These are phyloP conservation scores for Penstemon barbatus DNA, from an alignment of 257 asterid species.

Conservation along the genomic window DNA sequence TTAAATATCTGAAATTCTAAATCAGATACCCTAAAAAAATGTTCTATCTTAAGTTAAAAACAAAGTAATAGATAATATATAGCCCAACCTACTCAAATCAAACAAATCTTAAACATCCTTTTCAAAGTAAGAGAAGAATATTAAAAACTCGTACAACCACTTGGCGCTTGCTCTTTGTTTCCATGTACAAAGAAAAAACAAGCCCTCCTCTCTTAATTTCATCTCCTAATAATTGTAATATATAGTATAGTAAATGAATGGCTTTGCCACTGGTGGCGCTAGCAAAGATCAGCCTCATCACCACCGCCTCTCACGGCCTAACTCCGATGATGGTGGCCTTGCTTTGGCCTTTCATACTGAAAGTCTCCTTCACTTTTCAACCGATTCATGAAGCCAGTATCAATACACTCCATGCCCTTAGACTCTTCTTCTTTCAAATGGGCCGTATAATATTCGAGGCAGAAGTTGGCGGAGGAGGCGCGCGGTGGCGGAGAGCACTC, in stretches of 20 bases:
- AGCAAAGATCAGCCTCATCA: conserved; percentile 45
- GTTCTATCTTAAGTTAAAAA: no score
- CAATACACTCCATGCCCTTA: conserved; percentile 26
- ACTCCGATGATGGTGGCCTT: conserved; percentile 40
- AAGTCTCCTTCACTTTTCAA: conserved; percentile 41
- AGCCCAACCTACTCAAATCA: no score
- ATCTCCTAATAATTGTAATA: neutral
- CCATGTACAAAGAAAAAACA: neutral
- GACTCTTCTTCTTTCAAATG: conserved; percentile 60
- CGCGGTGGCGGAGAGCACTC: conserved; percentile 63
- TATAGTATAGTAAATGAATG: conserved; percentile 26
- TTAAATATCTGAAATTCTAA: no score
- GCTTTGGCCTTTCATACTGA: conserved; percentile 55
- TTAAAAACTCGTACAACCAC: no score
- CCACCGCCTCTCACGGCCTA: conserved; percentile 17
- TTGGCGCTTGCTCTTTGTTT: neutral
- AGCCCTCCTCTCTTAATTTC: neutral
- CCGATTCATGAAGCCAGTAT: conserved; percentile 43
- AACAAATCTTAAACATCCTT: no score
- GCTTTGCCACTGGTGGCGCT: conserved; percentile 39
- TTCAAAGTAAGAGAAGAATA: no score
- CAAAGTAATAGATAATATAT: no score
- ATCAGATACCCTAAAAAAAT: no score
- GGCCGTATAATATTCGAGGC: conserved; percentile 40
- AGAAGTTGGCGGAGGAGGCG: conserved; percentile 15